phyloP scores from a whole-genome alignment of 1,139 yeast genomes.

The Hanseniaspora sp. region DNA sequence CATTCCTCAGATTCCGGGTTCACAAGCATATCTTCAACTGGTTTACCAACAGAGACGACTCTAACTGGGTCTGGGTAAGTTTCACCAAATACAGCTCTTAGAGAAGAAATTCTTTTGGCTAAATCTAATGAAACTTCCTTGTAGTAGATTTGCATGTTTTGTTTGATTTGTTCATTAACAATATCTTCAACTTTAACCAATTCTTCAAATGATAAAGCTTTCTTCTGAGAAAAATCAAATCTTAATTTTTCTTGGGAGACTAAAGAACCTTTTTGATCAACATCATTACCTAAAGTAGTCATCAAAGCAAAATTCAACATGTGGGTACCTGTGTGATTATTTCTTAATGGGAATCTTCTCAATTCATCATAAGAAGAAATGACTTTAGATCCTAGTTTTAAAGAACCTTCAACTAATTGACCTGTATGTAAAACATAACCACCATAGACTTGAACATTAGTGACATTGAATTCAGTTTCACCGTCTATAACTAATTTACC shows the following conservation, averaged over 20 bases:
- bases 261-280: slow-evolving; percentile 93
- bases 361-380: slow-evolving; percentile 84
- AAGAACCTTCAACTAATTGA: slow-evolving; percentile 59
- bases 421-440: slow-evolving; percentile 97
- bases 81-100: slow-evolving; percentile 97
- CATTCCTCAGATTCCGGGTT: slow-evolving; percentile 65
- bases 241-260: slow-evolving; percentile 92
- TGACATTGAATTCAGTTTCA: slow-evolving; percentile 71
- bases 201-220: slow-evolving; percentile 61
- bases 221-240: slow-evolving; percentile 90
- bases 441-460: slow-evolving; percentile 82
- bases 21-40: slow-evolving; percentile 67
- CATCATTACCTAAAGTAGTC: slow-evolving; percentile 72
- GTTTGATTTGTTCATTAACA: slow-evolving; percentile 58
- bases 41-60: slow-evolving; percentile 88
- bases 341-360: slow-evolving; percentile 93
- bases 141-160: slow-evolving; percentile 62
- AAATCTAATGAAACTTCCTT: slow-evolving; percentile 64
- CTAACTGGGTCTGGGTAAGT: slow-evolving; percentile 98
- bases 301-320: slow-evolving; percentile 80
- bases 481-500: slow-evolving; percentile 90
- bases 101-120: slow-evolving; percentile 68
- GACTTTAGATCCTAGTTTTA: slow-evolving; percentile 56
- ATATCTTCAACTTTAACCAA: slow-evolving; percentile 63
- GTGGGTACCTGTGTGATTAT: slow-evolving; percentile 98